Base-by-base conservation (phyloP, 2,329 filamentous ascomycete species). In the Neopestalotiopsis sp. region DNA sequence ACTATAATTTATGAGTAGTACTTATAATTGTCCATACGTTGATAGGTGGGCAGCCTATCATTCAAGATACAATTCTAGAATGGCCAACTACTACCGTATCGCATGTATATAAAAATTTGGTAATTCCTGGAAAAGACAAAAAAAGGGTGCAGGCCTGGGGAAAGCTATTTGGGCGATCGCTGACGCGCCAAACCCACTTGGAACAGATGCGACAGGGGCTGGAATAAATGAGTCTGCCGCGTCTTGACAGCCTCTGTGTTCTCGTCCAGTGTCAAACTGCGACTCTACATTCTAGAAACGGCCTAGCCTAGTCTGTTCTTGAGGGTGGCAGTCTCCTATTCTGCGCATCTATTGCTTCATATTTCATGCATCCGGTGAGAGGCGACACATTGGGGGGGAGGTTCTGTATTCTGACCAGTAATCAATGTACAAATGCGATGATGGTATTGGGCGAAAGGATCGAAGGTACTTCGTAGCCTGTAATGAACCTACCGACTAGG, bases 121-220 rank as follows among this genome's bases (percentile, higher is more conserved):
- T 59, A 38, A 38, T 10, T 30, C 30, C 17, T 5, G 57, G 30
- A 59, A 6, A 38, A 38, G 34, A 28, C 24, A n/a, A 34, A 12
- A 34, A 59, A 59, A 59, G 28, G 28, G 57, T 59, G 57, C 12
- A 34, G 56, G 20, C n/a, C 42, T 14, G 42, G 42, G 42, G 24
- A 28, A 49, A 49, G 45, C 45, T 52, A 52, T 52, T 59, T 59
- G 57, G 34, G 57, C 57, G 20, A 59, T 59, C 57, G 24, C 30
- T 30, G 30, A 34, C 57, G 57, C 57, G 45, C 57, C 24, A n/a
- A 59, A 30, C 30, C 57, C 57, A 59, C 57, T 59, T 30, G 30
- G 57, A 59, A 59, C 57, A 59, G 57, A 52, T 52, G 45, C 45
- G 45, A 52, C 45, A 52, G 45, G 45, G 57, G 57, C 57, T 59